Conservation (phyloP, 495 filamentous ascomycete species). For the Hypoxylon fuscum region DNA sequence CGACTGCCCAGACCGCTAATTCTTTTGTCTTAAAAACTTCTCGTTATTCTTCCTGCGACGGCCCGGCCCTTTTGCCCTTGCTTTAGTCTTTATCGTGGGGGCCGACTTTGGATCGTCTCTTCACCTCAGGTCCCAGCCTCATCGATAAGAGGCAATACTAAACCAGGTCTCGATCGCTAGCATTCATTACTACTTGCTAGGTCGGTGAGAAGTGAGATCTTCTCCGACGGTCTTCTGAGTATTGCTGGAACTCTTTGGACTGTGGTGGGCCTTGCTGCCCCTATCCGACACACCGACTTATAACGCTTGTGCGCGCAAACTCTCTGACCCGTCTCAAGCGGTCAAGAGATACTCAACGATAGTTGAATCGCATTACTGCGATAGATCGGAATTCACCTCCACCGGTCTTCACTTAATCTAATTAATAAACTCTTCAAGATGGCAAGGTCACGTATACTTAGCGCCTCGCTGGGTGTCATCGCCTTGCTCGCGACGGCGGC, state of each 20-base stretch:
- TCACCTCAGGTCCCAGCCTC: slow-evolving; percentile 6
- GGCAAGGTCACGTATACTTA: slow-evolving; percentile 45
- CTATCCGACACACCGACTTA: slow-evolving; percentile 30
- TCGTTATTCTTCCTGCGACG: slow-evolving; percentile 22
- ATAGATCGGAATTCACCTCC: slow-evolving; percentile 7
- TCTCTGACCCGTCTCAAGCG: slow-evolving; percentile 8
- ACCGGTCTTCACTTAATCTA: slow-evolving; percentile 12
- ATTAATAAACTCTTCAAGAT: slow-evolving; percentile 37
- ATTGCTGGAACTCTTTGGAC: slow-evolving; percentile 13
- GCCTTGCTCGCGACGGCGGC: slow-evolving; percentile 53
- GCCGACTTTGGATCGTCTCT: slow-evolving; percentile 5
- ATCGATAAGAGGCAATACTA: slow-evolving; percentile 13
- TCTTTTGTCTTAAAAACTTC: slow-evolving; percentile 25
- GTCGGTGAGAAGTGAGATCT: not conserved
- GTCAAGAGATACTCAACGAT: slow-evolving; percentile 5
- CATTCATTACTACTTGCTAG: not conserved
- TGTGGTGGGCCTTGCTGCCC: slow-evolving; percentile 41
- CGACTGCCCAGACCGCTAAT: slow-evolving; percentile 27
- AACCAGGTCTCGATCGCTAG: slow-evolving; percentile 3
- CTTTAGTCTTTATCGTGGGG: slow-evolving; percentile 7
- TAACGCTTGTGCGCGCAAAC: slow-evolving; percentile 16
- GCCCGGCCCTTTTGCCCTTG: slow-evolving; percentile 23
- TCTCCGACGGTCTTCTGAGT: not conserved
- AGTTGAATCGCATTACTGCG: slow-evolving; percentile 3
- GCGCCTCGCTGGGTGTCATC: slow-evolving; percentile 48